Base-by-base conservation (phyloP, 257 asterid genomes). In the Scutellaria baicalensis region DNA sequence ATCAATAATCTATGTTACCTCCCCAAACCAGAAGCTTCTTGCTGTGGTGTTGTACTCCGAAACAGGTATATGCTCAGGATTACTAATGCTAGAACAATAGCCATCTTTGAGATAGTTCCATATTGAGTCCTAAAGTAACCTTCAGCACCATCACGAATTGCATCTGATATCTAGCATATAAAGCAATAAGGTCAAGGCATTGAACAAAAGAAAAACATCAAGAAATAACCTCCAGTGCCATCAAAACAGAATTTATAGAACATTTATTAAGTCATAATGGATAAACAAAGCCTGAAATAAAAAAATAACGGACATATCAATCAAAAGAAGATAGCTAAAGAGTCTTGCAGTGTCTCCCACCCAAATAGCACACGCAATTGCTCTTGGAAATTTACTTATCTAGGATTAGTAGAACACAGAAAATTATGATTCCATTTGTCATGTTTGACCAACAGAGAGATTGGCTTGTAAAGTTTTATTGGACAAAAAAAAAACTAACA, bases 61-160 rank as follows among this genome's bases (percentile, higher is more conserved):
- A 91, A 86, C 39, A 94, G 79, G 81, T 94, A 94, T 82, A 94
- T 91, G 84, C 84, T 42, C 66, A 88, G 82, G 80, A 94, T 91
- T 36, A 82, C 78, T 59, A 91, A 70, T 77, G 81, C 99, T 67
- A 94, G 81, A 58, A 94, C 59, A 36, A 85, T 39, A 70, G 97
- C 97, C 99, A 94, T 94, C 85, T 88, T 94, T 66, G 97, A 91
- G 58, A 94, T 94, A 63, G 99, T 79, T 64, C 97, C 95, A 50
- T 94, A 94, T 80, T 94, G 99, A 48, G 97, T 91, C 83, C 96
- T 89, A 76, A 91, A 89, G 88, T 82, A 94, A 73, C 99, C 99
- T 83, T 94, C 97, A 64, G 99, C 97, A 65, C 99, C 99, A 81
- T 94, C 99, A 59, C 99, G 99, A 79, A 94, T 94, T 23, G 97